Base-by-base conservation (phyloP, 331 rosid genomes). In the Quercus tomentella region DNA sequence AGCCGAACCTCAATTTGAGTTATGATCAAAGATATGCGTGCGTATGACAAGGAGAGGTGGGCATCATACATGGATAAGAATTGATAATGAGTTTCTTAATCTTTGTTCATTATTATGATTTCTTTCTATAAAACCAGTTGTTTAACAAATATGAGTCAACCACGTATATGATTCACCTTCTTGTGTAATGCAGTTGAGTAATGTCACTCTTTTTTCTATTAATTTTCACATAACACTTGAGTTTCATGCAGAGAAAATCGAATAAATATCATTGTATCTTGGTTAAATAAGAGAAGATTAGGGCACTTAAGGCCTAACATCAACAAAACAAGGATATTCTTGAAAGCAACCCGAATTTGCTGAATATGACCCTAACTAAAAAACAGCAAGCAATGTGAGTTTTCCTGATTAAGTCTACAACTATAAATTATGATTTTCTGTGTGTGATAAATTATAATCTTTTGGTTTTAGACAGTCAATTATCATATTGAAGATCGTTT, bases 401-500 rank as follows among this genome's bases (percentile, higher is more conserved):
- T 84, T 73, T 65, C 17, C 65, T 23, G 61, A 71, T 80, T 81
- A 16, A 77, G 63, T 77, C 21, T 75, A 58, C 4, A 70, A 26
- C 70, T 71, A 30, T 30, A 49, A 30, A 1, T 23, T n/a, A 7
- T 16, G 56, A 4, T 41, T 41, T 41, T 41, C 14, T 41, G 12
- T 2, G 49, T 41, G 12, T 41, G 14, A 41, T 41, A 41, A 9
- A 41, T 9, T 41, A 2, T 41, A 49, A 49, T 49, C 55, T 49
- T 49, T 49, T 14, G 17, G 17, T 49, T 15, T 49, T 49, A 49
- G 55, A 49, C 55, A 15, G 6, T 49, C 49, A 49, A 49, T 49
- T 49, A 49, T 12, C 18, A 49, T 49, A 15, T 49, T 49, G 14
- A 41, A 41, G 14, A 49, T 49, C 55, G 4, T 14, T 14, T 28